Base-by-base conservation (phyloP, 306 rosid genomes). In the Canavalia ensiformis region DNA sequence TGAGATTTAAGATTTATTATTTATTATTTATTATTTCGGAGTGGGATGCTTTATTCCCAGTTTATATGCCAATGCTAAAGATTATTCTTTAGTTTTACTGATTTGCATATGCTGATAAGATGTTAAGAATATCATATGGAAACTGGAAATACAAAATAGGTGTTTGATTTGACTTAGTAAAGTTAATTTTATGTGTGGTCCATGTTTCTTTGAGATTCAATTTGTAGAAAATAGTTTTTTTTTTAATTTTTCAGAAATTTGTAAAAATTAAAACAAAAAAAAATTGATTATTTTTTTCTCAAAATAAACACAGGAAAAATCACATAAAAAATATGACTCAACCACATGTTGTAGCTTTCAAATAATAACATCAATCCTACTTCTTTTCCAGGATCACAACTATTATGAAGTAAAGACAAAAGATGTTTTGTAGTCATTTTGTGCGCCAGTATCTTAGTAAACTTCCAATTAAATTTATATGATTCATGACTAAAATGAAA, bases 1-100 rank as follows among this genome's bases (percentile, higher is more conserved):
- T 68, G 7, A 44, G 54, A 33, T 65, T 41, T 0, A 59, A 52
- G 9, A 11, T 77, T 49, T 39, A 42, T 2, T 31, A 31, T 28
- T 34, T 6, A 18, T 18, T 18, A 11, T 77, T 49, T 39, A 42
- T 2, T 31, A 31, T 28, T 34, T 6, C 6, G 1, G 35, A 72
- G 45, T 55, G 35, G 51, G 62, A 47, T 33, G 57, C 72, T 28
- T 51, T 77, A 50, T 64, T 37, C 54, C 56, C 28, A 45, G 25
- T 34, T 41, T 56, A 35, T 70, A 50, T 70, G 31, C 60, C 50
- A 13, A 49, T 31, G 62, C 34, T 51, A 34, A 68, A 68, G 55
- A 44, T 1, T 6, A 33, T 70, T 70, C 7, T 69, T 47, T 47
- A 11, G 60, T 34, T 35, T 51, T 3, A 33, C 31, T 50, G 60